Conservation (phyloP, 2,329 filamentous ascomycete species). For the Microdochium nivale region DNA sequence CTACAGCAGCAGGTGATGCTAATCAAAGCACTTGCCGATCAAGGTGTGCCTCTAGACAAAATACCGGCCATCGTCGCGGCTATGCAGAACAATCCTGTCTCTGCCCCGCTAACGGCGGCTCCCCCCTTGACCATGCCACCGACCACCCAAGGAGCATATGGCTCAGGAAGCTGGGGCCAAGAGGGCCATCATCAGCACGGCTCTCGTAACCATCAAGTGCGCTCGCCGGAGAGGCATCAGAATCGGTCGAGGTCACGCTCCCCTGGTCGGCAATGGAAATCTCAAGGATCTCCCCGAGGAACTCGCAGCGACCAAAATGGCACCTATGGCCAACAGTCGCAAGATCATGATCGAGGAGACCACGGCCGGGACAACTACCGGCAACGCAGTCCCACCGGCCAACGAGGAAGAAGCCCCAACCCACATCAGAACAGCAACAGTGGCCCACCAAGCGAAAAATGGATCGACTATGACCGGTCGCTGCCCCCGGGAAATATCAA, state of each 20-base stretch:
- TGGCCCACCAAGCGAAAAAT: constrained; percentile 44
- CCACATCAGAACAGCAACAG: constrained; percentile 30
- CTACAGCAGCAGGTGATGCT: constrained; percentile 65
- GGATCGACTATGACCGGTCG: constrained; percentile 68
- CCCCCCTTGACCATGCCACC: constrained; percentile 17
- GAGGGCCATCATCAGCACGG: constrained; percentile 29
- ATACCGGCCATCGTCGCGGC: constrained; percentile 53
- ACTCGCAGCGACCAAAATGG: constrained; percentile 60
- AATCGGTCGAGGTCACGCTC: constrained; percentile 72
- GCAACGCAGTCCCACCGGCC: constrained; percentile 73
- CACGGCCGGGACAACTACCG: constrained; percentile 62
- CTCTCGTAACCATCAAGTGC: constrained; percentile 51
- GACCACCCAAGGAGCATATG: constrained; percentile 32
- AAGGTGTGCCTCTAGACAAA: constrained; percentile 70
- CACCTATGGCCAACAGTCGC: constrained; percentile 65
- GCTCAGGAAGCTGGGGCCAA: constrained; percentile 24
- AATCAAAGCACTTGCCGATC: constrained; percentile 65
- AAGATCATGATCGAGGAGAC: constrained; percentile 45
- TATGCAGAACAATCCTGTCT: constrained; percentile 32
- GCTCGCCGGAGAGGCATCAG: constrained; percentile 52
- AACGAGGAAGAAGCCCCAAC: constrained; percentile 56
- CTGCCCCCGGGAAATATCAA: constrained; percentile 75
- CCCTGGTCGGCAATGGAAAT: constrained; percentile 64
- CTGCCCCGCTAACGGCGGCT: constrained; percentile 20
- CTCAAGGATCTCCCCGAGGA: constrained; percentile 55